phyloP scores from a whole-genome alignment of 2,329 filamentous ascomycete genomes.

The Drechslerella coelobrocha region DNA sequence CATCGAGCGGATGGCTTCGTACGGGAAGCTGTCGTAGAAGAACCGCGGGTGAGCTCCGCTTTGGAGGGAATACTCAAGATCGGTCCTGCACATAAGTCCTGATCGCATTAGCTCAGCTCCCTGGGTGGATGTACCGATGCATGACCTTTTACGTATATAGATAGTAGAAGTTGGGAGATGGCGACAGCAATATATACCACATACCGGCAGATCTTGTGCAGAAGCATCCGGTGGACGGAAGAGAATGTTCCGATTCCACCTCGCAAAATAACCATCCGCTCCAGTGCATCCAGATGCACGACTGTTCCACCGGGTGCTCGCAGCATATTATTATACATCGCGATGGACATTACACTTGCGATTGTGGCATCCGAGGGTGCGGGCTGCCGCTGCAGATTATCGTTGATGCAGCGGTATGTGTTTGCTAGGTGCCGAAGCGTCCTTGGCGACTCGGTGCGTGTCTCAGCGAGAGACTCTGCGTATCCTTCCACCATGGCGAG shows the following conservation, averaged over 20 bases:
- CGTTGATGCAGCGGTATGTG: constrained; percentile 36
- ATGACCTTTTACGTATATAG: no score
- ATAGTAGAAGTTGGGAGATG: no score
- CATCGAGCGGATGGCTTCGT: constrained; percentile 13
- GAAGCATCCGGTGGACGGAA: constrained; percentile 3
- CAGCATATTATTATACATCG: constrained; percentile 42
- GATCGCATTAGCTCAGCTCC: background rate
- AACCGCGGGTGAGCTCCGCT: constrained; percentile 23
- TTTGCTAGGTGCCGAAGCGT: constrained; percentile 28
- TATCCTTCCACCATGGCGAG: constrained; percentile 36
- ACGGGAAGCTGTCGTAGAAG: constrained; percentile 40
- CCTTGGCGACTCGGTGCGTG: constrained; percentile 7
- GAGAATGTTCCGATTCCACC: constrained; percentile 23
- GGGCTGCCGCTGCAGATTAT: constrained; percentile 16
- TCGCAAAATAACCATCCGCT: constrained; percentile 26
- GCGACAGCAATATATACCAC: no score
- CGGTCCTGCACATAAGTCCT: constrained; percentile 14
- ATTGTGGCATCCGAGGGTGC: constrained; percentile 26
- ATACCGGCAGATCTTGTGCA: constrained; percentile 45
- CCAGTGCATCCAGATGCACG: constrained; percentile 31
- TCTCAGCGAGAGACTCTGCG: constrained; percentile 13
- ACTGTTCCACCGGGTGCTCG: constrained; percentile 23
- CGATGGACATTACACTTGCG: constrained; percentile 42
- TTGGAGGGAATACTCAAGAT: constrained; percentile 38
- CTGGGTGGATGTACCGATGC: background rate